Percentiles rank a stretch among this genome's conserved stretches.
phyloP scores from a whole-genome alignment of 2,329 filamentous ascomycete genomes.

The Pseudonectria foliicola region DNA sequence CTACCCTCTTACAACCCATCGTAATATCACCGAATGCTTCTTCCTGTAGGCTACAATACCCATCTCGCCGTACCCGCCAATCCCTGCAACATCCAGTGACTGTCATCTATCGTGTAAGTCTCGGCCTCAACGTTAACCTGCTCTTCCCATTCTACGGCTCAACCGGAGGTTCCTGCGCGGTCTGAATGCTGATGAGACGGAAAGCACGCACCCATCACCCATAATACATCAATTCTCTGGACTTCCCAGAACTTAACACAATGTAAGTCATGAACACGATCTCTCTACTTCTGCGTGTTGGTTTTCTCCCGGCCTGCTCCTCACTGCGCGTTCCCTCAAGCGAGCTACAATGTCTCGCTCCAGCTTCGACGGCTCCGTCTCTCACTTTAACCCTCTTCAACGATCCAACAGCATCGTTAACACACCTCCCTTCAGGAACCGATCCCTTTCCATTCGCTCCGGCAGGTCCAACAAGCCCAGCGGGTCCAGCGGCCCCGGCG shows the following conservation, averaged over 20 bases:
- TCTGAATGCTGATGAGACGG: too few species aligned
- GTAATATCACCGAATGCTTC: too few species aligned
- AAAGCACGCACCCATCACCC: not conserved
- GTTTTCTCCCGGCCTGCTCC: too few species aligned
- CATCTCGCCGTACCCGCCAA: too few species aligned
- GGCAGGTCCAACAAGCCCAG: slow-evolving; percentile 42
- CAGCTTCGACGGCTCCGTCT: slow-evolving; percentile 24
- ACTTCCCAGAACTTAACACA: not conserved
- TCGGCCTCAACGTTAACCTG: not conserved
- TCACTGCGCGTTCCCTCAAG: too few species aligned
- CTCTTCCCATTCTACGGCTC: too few species aligned
- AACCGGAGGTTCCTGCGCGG: too few species aligned
- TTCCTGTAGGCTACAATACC: too few species aligned
- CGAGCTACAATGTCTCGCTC: slow-evolving; percentile 23
- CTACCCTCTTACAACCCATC: too few species aligned
- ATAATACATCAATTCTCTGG: not conserved
- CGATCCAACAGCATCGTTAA: slow-evolving; percentile 22
- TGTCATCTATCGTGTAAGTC: slow-evolving; percentile 8
- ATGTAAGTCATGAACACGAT: slow-evolving; percentile 11
- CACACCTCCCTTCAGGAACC: slow-evolving; percentile 49
- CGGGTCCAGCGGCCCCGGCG: slow-evolving; percentile 13
- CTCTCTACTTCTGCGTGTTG: too few species aligned
- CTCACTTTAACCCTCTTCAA: slow-evolving; percentile 11
- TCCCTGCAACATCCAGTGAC: too few species aligned
- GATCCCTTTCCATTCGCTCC: slow-evolving; percentile 66